These are phyloP conservation scores for Panus rudis DNA, from an alignment of 768 basidiomycete species.

Conservation along the genomic window DNA sequence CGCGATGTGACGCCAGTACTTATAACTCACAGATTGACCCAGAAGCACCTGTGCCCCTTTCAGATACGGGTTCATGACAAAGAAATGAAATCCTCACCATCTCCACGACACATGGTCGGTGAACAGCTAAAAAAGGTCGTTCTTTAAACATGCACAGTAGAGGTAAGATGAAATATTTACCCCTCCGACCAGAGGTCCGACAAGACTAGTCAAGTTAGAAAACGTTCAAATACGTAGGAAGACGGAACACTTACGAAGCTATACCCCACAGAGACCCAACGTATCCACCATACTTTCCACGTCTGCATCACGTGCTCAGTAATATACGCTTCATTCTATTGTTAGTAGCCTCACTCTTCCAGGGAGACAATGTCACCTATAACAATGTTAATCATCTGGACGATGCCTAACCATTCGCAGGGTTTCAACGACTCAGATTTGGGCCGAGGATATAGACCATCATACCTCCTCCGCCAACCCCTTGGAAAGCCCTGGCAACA, in stretches of 20 bases:
- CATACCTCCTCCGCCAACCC: constrained; percentile 33
- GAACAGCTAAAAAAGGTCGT: constrained; percentile 18
- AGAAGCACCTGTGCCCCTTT: constrained; percentile 24
- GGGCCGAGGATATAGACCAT: background rate
- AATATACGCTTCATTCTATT: background rate
- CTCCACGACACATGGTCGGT: constrained; percentile 33
- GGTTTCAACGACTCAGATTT: too few species aligned
- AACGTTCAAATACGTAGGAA: background rate
- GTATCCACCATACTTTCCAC: constrained; percentile 33
- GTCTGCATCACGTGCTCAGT: constrained; percentile 14
- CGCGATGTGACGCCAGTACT: background rate
- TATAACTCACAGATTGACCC: constrained; percentile 26
- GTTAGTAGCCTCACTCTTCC: constrained; percentile 23
- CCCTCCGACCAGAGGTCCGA: constrained; percentile 38
- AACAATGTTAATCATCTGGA: constrained; percentile 30
- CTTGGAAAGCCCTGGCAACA: constrained; percentile 34
- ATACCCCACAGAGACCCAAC: constrained; percentile 36
- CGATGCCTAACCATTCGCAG: constrained; percentile 14
- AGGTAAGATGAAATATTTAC: constrained; percentile 13
- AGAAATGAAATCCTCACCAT: constrained; percentile 24
- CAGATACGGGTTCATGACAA: background rate
- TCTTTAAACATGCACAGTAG: background rate
- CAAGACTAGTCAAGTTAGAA: constrained; percentile 18
- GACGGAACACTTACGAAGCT: constrained; percentile 21
- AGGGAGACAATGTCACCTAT: constrained; percentile 34